phyloP scores from a whole-genome alignment of 768 basidiomycete species.

The Boletus rubroflammeus region DNA sequence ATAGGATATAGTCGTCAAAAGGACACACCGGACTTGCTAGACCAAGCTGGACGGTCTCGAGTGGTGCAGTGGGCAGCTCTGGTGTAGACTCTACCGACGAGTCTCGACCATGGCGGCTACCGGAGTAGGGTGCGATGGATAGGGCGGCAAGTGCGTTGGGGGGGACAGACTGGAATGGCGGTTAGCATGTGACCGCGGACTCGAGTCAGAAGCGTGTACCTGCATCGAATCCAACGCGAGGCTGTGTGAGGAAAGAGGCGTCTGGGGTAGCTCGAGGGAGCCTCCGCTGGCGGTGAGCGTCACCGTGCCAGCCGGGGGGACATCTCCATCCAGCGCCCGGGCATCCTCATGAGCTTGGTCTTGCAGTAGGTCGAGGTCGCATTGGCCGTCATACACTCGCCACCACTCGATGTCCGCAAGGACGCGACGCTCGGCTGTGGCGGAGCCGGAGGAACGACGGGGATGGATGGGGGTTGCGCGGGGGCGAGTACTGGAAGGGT shows the following conservation, averaged over 20 bases:
- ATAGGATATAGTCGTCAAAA: constrained; percentile 29
- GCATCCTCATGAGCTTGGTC: constrained; percentile 26
- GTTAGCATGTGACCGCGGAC: constrained; percentile 19
- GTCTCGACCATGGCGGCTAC: constrained; percentile 39
- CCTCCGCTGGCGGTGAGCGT: constrained; percentile 37
- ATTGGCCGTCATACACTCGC: constrained; percentile 73
- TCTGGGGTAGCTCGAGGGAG: constrained; percentile 36
- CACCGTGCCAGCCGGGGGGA: constrained; percentile 26
- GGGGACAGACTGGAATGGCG: constrained; percentile 28
- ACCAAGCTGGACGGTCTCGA: constrained; percentile 39
- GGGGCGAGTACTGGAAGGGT: constrained; percentile 35
- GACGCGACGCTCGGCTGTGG: constrained; percentile 61
- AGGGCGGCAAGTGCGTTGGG: constrained; percentile 50
- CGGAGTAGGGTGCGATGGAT: constrained; percentile 52
- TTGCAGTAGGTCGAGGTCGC: constrained; percentile 32
- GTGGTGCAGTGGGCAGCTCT: constrained; percentile 37
- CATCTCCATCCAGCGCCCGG: constrained; percentile 7
- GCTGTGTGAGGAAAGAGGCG: constrained; percentile 29
- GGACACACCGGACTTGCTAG: constrained; percentile 38
- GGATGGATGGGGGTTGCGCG: constrained; percentile 36
- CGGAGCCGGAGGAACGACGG: constrained; percentile 68
- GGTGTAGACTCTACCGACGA: constrained; percentile 57
- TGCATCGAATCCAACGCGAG: constrained; percentile 24
- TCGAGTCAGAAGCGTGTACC: constrained; percentile 14
- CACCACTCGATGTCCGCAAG: constrained; percentile 89